Conservation (phyloP, 495 filamentous ascomycete genomes). For the Neurospora sp. region DNA sequence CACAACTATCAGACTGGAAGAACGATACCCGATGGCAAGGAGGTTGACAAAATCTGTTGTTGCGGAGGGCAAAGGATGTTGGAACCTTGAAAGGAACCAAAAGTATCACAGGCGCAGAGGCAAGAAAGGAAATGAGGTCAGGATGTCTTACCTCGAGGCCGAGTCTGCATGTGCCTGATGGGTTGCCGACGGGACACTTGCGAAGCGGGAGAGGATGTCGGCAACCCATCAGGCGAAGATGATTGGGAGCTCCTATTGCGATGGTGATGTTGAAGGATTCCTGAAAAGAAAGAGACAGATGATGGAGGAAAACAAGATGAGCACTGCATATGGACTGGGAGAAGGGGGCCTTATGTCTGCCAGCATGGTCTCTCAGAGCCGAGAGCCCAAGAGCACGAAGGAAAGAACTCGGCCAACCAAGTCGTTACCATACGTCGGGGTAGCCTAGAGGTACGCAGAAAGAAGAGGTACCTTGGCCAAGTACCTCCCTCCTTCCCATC, state of each 20-base stretch:
- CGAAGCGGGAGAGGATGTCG: neutral
- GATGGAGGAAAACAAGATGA: neutral
- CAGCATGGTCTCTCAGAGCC: neutral
- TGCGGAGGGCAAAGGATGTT: neutral
- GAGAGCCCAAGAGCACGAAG: neutral
- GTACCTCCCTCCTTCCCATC: neutral
- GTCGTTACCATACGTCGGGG: neutral
- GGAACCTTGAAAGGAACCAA: neutral
- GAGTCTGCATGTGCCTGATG: neutral
- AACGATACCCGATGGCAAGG: neutral
- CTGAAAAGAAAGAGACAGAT: neutral
- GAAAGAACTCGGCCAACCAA: neutral
- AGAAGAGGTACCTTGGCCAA: neutral
- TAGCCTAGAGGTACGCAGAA: neutral
- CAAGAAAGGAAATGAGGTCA: neutral
- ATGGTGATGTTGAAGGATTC: neutral
- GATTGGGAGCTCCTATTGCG: constrained; percentile 14
- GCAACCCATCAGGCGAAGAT: constrained; percentile 10
- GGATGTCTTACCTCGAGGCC: neutral
- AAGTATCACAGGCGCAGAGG: neutral
- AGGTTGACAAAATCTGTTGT: neutral
- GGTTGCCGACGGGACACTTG: neutral
- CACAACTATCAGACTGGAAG: neutral
- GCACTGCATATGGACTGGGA: neutral
- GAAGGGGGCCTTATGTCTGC: neutral